Conservation (phyloP, 352 stramenopile species). For the Globisporangium parvum region DNA sequence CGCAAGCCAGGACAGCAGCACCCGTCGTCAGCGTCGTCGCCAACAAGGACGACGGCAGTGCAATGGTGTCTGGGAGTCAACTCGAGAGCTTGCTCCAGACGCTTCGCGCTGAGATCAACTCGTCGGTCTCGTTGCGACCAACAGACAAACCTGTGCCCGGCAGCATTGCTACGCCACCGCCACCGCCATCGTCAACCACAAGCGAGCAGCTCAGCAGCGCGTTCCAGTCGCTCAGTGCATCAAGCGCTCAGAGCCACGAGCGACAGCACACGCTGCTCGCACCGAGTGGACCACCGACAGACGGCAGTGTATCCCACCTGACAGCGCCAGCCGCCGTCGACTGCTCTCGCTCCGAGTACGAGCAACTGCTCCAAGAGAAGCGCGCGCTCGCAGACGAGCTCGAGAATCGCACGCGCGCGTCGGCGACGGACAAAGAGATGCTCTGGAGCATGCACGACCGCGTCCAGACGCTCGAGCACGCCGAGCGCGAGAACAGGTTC, state of each 20-base stretch:
- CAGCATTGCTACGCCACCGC: background rate
- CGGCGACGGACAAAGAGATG: conserved; percentile 30
- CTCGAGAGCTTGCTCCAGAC: conserved; percentile 14
- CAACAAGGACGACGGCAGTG: background rate
- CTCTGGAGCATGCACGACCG: conserved; percentile 33
- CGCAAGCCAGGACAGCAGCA: conserved; percentile 9
- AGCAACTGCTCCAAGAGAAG: conserved; percentile 38
- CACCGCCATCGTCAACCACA: background rate
- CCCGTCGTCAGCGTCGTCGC: background rate
- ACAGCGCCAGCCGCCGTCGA: background rate
- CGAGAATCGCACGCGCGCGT: conserved; percentile 11
- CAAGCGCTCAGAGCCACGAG: background rate
- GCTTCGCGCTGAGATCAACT: conserved; percentile 12
- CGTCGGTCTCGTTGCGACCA: conserved; percentile 1
- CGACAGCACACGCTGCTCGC: background rate
- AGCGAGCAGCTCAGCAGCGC: background rate
- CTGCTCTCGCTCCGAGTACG: conserved; percentile 21
- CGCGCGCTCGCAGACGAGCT: conserved; percentile 18
- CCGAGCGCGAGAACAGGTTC: conserved; percentile 47
- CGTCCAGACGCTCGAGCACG: conserved; percentile 29
- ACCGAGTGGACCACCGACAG: background rate
- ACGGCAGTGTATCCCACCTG: too few species aligned
- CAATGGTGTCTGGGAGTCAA: background rate
- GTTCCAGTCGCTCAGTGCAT: background rate
- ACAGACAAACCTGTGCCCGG: conserved; percentile 1